These are phyloP conservation scores for Suillus discolor DNA, from an alignment of 768 basidiomycete genomes.

Conservation along the genomic window DNA sequence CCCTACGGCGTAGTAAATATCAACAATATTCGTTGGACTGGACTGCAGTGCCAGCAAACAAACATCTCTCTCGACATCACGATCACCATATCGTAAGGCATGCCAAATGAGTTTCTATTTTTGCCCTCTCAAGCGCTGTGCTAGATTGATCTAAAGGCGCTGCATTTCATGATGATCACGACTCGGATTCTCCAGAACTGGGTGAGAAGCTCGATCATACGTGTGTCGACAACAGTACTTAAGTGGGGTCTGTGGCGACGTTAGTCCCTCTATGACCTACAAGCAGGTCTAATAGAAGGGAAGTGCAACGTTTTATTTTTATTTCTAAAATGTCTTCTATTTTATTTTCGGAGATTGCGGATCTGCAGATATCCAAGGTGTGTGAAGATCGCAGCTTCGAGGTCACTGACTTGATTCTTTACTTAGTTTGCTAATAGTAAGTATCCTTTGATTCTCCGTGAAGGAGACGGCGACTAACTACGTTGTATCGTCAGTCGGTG, in stretches of 20 bases:
- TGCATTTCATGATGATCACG: not conserved
- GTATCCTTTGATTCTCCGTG: not conserved
- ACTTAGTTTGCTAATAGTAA: constrained; percentile 20
- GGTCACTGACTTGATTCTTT: not conserved
- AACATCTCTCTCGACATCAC: not conserved
- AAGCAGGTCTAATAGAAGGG: not conserved
- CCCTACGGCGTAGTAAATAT: too few species aligned
- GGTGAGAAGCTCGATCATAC: not conserved
- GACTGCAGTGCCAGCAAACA: too few species aligned
- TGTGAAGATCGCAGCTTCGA: not conserved
- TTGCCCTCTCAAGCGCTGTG: not conserved
- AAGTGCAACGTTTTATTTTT: not conserved
- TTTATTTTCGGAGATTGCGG: constrained; percentile 9
- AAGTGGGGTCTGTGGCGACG: not conserved
- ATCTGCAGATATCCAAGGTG: constrained; percentile 20
- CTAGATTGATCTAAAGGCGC: not conserved
- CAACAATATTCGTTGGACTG: not conserved
- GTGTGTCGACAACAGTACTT: not conserved
- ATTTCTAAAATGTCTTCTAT: not conserved
- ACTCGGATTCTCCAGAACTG: not conserved
- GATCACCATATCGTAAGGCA: not conserved
- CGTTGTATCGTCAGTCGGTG: constrained; percentile 16
- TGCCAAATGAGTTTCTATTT: not conserved
- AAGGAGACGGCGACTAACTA: not conserved
- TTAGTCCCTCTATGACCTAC: not conserved